Evolutionary conservation across 1,284 basidiomycete genomes (phyloP), one percentile per base, ranked within the genome.

Genomic region (Anthracocystis walkeri): DNA sequence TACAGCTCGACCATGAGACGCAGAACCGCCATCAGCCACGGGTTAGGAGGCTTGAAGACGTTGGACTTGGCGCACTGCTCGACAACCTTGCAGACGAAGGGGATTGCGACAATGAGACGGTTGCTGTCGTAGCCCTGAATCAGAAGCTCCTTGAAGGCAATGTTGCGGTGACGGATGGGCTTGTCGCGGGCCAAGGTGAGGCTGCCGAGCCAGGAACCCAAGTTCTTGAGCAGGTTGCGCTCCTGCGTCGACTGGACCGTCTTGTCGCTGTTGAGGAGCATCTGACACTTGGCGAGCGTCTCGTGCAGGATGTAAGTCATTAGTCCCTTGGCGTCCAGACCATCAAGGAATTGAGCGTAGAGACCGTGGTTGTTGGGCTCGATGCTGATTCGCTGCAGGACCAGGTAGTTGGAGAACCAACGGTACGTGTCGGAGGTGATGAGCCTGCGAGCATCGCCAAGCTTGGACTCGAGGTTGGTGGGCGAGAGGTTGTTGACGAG

Each of bases 361-460:
- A 99, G 90, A 49, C 91, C 90, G 81, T 99, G 97, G 82, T 99
- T 97, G 88, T 99, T 99, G 54, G 94, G 94, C 87, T 99, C 97
- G 65, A 93, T 92, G 86, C 92, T 93, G 86, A 99, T 91, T 52
- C 97, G 93, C 83, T 98, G 93, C 79, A 96, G 93, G 27, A 99
- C 94, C 48, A 99, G 89, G 86, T 99, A 99, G 84, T 95, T 92
- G 44, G 97, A 95, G 84, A 99, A 97, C 97, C 97, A 99, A 63
- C 92, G 76, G 58, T 77, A 78, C 18, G 80, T 55, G 42, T 80
- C 79, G 21, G 79, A 64, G n/a, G 66, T 70, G 52, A 85, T 61
- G 45, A 84, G 67, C 6, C 59, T 63, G 41, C 76, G 67, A 4
- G 79, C 79, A 16, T 80, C 77, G 33, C 66, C 64, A 23, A 84